Base-by-base conservation (phyloP, 2,329 filamentous ascomycete species). In the Penicillium sp. region DNA sequence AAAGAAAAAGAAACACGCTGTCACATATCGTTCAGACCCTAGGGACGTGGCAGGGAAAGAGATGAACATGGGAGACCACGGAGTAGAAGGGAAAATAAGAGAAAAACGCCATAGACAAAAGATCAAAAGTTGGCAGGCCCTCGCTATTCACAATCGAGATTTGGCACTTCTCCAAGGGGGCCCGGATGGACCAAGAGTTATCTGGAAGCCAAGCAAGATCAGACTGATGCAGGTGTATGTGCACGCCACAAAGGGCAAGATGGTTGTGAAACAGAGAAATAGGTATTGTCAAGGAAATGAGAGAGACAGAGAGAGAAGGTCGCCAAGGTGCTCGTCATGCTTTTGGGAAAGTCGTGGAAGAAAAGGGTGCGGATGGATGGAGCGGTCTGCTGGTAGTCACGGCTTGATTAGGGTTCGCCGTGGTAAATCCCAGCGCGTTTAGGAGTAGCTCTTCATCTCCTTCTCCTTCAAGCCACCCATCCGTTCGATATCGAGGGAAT, bases 401-500 rank as follows among this genome's bases (percentile, higher is more conserved):
- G 21, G 39, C 21, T 26, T 19, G 4, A 9, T 8, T 23, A 11
- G 13, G 31, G 4, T 8, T 10, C 5, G 13, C 9, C 18, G 34
- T 37, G 18, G 16, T 37, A n/a, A 5, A 8, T 21, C 31, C 3
- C 31, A 9, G 31, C 6, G 16, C 19, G 53, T 56, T 63, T 67
- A 77, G 26, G 71, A 71, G 63, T 71, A 76, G 61, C 66, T 63
- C 42, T 68, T 71, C 28, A 58, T 48, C 52, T 73, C 69, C 36
- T 96, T 96, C 81, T 97, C 94, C 77, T 92, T 95, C 64, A 97
- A 79, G 13, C 94, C 94, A 48, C 94, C 94, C 71, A 97, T 95
- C 61, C 91, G 86, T 66, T 97, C 90, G 73, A 99, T 89, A 72
- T 99, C 93, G 66, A 99, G 86, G 3, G 92, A 94, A 73, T 96